Conservation (phyloP, 2,329 filamentous ascomycete species). For the Fusarium incarnatum region DNA sequence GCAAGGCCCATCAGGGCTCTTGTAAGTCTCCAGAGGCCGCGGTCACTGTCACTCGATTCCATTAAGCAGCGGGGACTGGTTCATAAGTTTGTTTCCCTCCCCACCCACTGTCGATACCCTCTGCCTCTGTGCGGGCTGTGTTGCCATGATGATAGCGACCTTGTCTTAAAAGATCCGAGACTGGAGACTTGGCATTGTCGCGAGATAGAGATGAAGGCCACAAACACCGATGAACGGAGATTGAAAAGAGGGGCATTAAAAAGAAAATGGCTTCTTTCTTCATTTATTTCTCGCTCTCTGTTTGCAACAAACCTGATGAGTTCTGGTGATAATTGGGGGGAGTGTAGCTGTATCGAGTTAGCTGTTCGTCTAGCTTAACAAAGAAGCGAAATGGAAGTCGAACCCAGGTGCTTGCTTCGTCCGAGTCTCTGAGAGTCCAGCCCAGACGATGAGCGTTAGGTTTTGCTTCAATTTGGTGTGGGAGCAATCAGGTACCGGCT, state of each 20-base stretch:
- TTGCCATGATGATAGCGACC: conserved; percentile 12
- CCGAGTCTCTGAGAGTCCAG: conserved; percentile 12
- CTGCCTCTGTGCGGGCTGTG: neutral
- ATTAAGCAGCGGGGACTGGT: conserved; percentile 30
- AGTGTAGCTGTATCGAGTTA: conserved; percentile 26
- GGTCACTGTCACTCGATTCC: conserved; percentile 13
- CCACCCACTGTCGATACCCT: neutral
- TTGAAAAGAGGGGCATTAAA: conserved; percentile 13
- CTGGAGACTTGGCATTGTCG: conserved; percentile 30
- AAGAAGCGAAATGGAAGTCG: conserved; percentile 41
- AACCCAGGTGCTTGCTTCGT: conserved; percentile 19
- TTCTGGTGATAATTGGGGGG: conserved; percentile 10
- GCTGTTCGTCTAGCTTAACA: conserved; percentile 24
- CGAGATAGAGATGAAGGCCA: conserved; percentile 10
- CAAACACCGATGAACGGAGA: conserved; percentile 17
- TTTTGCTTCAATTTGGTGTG: conserved; percentile 30
- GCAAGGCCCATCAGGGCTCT: conserved; percentile 6
- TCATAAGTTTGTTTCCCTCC: neutral
- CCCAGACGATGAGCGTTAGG: neutral
- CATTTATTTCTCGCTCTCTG: neutral
- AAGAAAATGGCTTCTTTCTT: neutral
- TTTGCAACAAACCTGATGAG: neutral
- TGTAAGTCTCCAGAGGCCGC: neutral
- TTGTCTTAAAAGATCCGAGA: conserved; percentile 23
- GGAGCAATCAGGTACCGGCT: conserved; percentile 46